These are phyloP conservation scores for Amylostereum chailletii DNA, from an alignment of 1,284 basidiomycete species.

Conservation along the genomic window DNA sequence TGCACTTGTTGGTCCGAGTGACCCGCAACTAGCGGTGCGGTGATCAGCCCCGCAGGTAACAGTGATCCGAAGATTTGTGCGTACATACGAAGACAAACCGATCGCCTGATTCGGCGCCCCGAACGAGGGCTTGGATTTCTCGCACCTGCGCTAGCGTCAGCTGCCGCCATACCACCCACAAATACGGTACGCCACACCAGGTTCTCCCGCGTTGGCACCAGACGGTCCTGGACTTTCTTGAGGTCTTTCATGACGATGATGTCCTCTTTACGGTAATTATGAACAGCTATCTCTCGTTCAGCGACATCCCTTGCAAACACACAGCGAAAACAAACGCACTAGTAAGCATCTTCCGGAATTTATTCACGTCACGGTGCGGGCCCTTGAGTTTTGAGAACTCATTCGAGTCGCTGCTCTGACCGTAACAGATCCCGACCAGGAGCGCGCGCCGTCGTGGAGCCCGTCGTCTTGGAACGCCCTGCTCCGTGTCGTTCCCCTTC, in stretches of 20 bases:
- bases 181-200: slow-evolving; percentile 4
- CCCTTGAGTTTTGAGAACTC: neutral
- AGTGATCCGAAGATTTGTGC: neutral
- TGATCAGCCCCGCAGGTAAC: neutral
- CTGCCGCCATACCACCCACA: neutral
- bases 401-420: neutral
- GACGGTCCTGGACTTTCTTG: neutral
- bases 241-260: slow-evolving; percentile 24
- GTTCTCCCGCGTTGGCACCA: slow-evolving; percentile 7
- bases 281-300: slow-evolving; percentile 3
- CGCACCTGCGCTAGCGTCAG: slow-evolving; percentile 15
- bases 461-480: too few relatives aligned
- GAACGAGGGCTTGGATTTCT: slow-evolving; percentile 23
- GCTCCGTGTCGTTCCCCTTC: too few relatives aligned
- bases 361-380: slow-evolving; percentile 10
- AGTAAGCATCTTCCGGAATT: slow-evolving; percentile 6
- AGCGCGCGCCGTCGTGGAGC: slow-evolving; percentile 5
- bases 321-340: slow-evolving; percentile 1
- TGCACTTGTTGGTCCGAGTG: slow-evolving; percentile 22
- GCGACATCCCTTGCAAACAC: too few relatives aligned
- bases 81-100: slow-evolving; percentile 31
- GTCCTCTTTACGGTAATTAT: slow-evolving; percentile 17
- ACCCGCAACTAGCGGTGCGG: slow-evolving; percentile 20
- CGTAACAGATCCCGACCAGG: slow-evolving; percentile 8
- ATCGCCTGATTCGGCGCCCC: slow-evolving; percentile 22